Base-by-base conservation (phyloP, 2,329 filamentous ascomycete genomes). In the Botrytis deweyae region DNA sequence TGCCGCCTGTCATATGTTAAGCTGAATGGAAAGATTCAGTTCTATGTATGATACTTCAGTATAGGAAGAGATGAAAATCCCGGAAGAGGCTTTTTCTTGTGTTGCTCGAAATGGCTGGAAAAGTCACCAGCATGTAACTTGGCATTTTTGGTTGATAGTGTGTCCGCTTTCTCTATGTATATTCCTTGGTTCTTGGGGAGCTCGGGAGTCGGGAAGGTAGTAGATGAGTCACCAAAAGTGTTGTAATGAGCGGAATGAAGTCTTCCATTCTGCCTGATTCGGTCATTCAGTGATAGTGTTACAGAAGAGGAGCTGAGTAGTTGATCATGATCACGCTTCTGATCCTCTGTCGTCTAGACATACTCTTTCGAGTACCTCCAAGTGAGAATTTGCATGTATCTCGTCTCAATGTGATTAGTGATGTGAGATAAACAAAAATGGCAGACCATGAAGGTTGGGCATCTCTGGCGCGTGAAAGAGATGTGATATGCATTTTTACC, bases 181-280 rank as follows among this genome's bases (percentile, higher is more conserved):
- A 42, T 42, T 16, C 10, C 29, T 66, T 22, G 12, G 10, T 49
- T 46, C 52, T 18, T 58, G 52, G 6, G 16, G n/a, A 58, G 14
- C 46, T n/a, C 2, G 20, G 44, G 8, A 6, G 49, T n/a, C 2
- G 20, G 44, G 8, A 6, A 66, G 20, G 29, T 22, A 29, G 42
- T 40, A 42, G 38, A 20, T 40, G 46, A 64, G 58, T 5, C 25
- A 42, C 38, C 46, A 22, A 25, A 29, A 40, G 16, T 22, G 25
- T 42, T 29, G 65, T 68, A 36, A 68, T 22, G 8, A 58, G 18
- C 49, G 16, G 49, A 18, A 33, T 38, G 36, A 33, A 42, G 25
- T 36, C 25, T 33, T 25, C 36, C 33, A 40, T 71, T 65, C 59
- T 65, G 42, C 69, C 69, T 71, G 58, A 71, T 71, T 3, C 46